These are phyloP conservation scores for Leptomonas pyrrhocoris DNA, from an alignment of 208 protist species.

Conservation along the genomic window DNA sequence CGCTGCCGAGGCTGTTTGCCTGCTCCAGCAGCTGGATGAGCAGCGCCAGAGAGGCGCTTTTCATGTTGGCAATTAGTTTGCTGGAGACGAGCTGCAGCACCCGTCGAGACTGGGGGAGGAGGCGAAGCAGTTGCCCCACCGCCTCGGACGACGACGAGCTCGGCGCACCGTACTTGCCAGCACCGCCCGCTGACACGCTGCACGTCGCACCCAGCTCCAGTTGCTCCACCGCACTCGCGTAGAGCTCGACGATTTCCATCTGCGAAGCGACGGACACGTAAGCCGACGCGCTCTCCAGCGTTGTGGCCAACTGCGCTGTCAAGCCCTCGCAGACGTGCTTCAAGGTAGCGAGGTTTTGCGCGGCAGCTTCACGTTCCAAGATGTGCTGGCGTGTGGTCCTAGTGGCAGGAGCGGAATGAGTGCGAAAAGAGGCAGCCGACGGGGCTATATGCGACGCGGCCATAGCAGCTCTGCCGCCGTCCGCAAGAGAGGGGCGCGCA, in stretches of 20 bases:
- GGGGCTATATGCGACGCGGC: not conserved
- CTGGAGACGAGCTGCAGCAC: conserved; percentile 51
- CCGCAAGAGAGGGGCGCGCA: not conserved
- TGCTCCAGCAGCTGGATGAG: conserved; percentile 72
- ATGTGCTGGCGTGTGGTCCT: conserved; percentile 12
- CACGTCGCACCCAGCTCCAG: conserved; percentile 14
- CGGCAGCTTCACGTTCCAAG: conserved; percentile 39
- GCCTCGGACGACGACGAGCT: not conserved
- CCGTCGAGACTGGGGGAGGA: conserved; percentile 43
- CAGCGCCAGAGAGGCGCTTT: conserved; percentile 38
- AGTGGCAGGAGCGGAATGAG: not conserved
- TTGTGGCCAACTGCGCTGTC: conserved; percentile 56
- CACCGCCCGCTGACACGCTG: not conserved
- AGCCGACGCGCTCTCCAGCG: conserved; percentile 60
- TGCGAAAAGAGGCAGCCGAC: not conserved
- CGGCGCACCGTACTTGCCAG: not conserved
- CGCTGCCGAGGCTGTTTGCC: conserved; percentile 50
- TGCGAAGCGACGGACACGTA: conserved; percentile 63
- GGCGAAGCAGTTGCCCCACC: conserved; percentile 22
- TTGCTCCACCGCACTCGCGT: conserved; percentile 38
- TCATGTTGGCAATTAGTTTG: conserved; percentile 60
- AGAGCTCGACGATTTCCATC: conserved; percentile 68
- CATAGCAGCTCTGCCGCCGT: not conserved
- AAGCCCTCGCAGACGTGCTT: conserved; percentile 57
- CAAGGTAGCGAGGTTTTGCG: conserved; percentile 47